Conservation (phyloP, 148 eudicot genomes). For the Rhododendron molle region DNA sequence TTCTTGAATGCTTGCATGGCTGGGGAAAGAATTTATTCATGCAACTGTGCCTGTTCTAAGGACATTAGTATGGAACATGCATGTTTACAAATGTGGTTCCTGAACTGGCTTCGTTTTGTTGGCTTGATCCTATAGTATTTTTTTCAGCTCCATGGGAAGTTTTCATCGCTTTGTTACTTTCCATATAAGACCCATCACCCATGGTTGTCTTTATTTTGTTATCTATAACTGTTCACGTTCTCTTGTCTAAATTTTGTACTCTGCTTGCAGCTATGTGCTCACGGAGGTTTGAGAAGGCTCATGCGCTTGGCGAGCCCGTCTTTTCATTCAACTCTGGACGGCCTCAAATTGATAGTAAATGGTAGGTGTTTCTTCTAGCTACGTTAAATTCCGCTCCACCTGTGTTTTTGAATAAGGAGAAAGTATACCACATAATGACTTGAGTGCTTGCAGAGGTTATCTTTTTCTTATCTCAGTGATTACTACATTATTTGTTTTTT, state of each 20-base stretch:
- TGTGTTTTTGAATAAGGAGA: neutral
- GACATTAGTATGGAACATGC: neutral
- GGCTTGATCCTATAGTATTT: neutral
- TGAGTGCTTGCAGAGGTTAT: neutral
- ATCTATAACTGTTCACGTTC: neutral
- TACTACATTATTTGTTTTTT: neutral
- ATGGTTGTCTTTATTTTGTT: neutral
- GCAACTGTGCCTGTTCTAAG: neutral
- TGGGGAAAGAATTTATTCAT: neutral
- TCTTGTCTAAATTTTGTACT: neutral
- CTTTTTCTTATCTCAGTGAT: neutral
- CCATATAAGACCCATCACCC: no score
- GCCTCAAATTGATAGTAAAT: conserved; percentile 69
- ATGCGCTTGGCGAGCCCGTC: conserved; percentile 61
- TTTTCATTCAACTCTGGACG: conserved; percentile 59
- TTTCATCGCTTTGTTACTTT: neutral
- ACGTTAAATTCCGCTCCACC: neutral
- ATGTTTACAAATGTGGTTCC: neutral
- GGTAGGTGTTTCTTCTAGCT: conserved; percentile 44
- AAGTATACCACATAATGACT: neutral
- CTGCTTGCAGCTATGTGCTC: conserved; percentile 70
- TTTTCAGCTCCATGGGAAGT: conserved; percentile 1
- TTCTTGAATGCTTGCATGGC: neutral
- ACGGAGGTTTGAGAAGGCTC: conserved; percentile 68
- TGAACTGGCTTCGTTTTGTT: neutral